Evolutionary conservation across 495 filamentous ascomycete species (phyloP).

Genomic region (Staphylotrichum longicolle): DNA sequence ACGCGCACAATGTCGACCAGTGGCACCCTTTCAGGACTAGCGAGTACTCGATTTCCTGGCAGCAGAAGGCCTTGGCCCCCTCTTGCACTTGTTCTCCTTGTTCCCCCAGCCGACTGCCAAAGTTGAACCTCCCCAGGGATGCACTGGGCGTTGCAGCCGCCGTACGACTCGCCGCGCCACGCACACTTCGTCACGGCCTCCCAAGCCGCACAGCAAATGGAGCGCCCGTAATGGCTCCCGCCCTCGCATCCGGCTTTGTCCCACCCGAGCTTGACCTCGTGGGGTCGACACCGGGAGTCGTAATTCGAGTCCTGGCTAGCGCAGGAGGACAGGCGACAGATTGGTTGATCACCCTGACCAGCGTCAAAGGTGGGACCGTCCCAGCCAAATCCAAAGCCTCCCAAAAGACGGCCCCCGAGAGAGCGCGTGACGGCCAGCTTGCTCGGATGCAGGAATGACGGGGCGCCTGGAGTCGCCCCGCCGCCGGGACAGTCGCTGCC

Average conservation of each 20-base stretch:
- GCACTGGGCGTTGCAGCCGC: slow-evolving; percentile 3
- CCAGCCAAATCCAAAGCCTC: not conserved
- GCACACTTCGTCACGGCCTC: not conserved
- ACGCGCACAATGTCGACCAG: not conserved
- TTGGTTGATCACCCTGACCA: not conserved
- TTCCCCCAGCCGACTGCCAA: not conserved
- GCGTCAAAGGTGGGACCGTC: not conserved
- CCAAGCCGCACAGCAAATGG: not conserved
- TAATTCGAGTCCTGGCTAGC: not conserved
- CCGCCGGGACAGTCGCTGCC: no score
- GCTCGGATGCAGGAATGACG: not conserved
- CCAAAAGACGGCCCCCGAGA: not conserved
- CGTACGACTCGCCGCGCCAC: not conserved
- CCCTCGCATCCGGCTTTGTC: not conserved
- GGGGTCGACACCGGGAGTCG: not conserved
- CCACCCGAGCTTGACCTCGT: slow-evolving; percentile 2
- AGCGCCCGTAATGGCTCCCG: slow-evolving; percentile 1
- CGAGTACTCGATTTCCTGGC: not conserved
- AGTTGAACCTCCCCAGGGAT: not conserved
- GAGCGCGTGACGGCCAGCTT: not conserved
- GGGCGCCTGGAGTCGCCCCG: no score
- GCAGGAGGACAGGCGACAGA: not conserved
- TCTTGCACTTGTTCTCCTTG: not conserved
- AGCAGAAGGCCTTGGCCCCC: slow-evolving; percentile 1
- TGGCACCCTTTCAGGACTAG: not conserved